These are phyloP conservation scores for Cenchrus americanus DNA, from an alignment of 176 grass and related monocot genomes.

Conservation along the genomic window DNA sequence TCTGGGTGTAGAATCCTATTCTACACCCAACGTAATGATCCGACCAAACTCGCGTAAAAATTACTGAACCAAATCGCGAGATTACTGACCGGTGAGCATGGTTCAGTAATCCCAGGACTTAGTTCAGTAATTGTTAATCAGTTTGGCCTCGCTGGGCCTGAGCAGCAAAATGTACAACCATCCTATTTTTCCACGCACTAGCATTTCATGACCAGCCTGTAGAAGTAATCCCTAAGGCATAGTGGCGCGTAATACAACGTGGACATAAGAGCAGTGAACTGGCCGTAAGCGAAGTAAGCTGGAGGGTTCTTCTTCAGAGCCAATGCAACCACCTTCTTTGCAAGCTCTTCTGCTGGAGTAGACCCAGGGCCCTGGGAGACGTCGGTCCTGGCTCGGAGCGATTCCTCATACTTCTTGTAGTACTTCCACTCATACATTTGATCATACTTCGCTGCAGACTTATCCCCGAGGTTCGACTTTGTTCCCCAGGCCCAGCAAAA, in stretches of 20 bases:
- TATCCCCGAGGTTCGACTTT: slow-evolving; percentile 74
- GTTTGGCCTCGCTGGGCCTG: too few relatives aligned
- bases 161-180: neutral
- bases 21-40: too few relatives aligned
- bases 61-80: too few relatives aligned
- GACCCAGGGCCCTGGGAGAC: slow-evolving; percentile 63
- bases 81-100: too few relatives aligned
- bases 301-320: slow-evolving; percentile 75
- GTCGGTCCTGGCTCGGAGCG: slow-evolving; percentile 64
- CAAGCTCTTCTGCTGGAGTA: slow-evolving; percentile 71
- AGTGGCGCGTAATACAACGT: slow-evolving; percentile 74
- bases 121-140: too few relatives aligned
- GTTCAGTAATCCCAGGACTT: too few relatives aligned
- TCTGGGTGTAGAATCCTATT: too few relatives aligned
- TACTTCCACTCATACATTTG: slow-evolving; percentile 83
- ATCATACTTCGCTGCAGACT: slow-evolving; percentile 63
- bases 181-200: slow-evolving; percentile 37
- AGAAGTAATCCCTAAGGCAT: slow-evolving; percentile 80
- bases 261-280: slow-evolving; percentile 50
- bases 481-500: slow-evolving; percentile 95
- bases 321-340: slow-evolving; percentile 61
- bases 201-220: slow-evolving; percentile 60
- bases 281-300: slow-evolving; percentile 79
- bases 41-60: too few relatives aligned
- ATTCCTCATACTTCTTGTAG: slow-evolving; percentile 65